These are phyloP conservation scores for Schizosaccharomyces versatilis DNA, from an alignment of 1,139 yeast genomes.

Conservation along the genomic window DNA sequence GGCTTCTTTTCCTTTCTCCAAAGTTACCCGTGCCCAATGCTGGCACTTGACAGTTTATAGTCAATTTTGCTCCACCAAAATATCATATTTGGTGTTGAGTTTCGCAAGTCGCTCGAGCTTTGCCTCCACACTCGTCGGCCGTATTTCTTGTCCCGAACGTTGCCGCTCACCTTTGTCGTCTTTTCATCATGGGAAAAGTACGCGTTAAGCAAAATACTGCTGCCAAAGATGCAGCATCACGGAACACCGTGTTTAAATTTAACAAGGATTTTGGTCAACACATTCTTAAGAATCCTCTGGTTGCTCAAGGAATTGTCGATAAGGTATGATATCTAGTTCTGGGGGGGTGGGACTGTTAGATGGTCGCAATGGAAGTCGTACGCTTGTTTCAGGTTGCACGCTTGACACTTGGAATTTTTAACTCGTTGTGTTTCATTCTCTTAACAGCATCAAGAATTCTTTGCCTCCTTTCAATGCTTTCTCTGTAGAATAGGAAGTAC, in stretches of 20 bases:
- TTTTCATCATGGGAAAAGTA: not conserved
- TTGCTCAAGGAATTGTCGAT: conserved; percentile 94
- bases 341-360: not conserved
- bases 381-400: not conserved
- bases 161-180: too few relatives aligned
- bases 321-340: conserved; percentile 21
- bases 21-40: too few relatives aligned
- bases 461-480: not conserved
- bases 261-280: conserved; percentile 95
- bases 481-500: not conserved
- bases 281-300: conserved; percentile 81
- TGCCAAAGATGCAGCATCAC: conserved; percentile 4
- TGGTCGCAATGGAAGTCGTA: too few relatives aligned
- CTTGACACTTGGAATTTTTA: too few relatives aligned
- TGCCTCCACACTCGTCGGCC: too few relatives aligned
- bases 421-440: too few relatives aligned
- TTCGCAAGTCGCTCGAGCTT: too few relatives aligned
- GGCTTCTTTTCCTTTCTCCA: too few relatives aligned
- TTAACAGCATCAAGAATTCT: not conserved
- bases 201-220: conserved; percentile 4
- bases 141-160: too few relatives aligned
- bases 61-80: too few relatives aligned
- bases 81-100: too few relatives aligned
- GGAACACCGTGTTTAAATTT: conserved; percentile 24
- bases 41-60: too few relatives aligned